Evolutionary conservation across 805 yeast species (phyloP).

Genomic region (Teunomyces stri): DNA sequence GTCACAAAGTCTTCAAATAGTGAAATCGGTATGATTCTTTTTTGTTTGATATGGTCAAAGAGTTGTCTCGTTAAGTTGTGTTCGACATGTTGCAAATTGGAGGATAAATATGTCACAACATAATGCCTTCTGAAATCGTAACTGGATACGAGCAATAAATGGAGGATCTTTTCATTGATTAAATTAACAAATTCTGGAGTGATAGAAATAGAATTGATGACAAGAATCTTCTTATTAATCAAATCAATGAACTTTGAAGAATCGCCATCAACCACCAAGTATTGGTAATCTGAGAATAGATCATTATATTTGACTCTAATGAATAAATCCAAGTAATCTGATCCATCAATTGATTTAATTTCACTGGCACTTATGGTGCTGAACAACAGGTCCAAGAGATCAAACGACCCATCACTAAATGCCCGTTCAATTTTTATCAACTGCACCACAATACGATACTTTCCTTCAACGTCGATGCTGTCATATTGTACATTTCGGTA

Average conservation of each 20-base stretch:
- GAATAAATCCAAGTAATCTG: constrained; percentile 4
- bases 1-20: constrained; percentile 12
- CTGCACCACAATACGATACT: constrained; percentile 1
- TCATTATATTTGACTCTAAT: constrained; percentile 31
- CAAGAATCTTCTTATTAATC: constrained; percentile 27
- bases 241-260: constrained; percentile 19
- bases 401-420: background rate
- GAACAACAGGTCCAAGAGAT: background rate
- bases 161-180: constrained; percentile 27
- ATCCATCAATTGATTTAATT: background rate
- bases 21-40: constrained; percentile 15
- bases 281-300: constrained; percentile 31
- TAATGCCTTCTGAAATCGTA: constrained; percentile 33
- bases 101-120: constrained; percentile 18
- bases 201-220: constrained; percentile 14
- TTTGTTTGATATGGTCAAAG: constrained; percentile 9
- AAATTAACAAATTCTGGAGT: constrained; percentile 7
- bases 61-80: background rate
- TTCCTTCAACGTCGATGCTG: background rate
- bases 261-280: constrained; percentile 15
- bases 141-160: constrained; percentile 28
- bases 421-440: background rate
- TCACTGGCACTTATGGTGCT: background rate
- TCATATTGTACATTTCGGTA: background rate
- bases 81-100: background rate